Percentiles rank a stretch among this genome's conserved stretches.
Evolutionary conservation across 495 filamentous ascomycete genomes (phyloP).

Genomic region (Tetracladium marchalianum): DNA sequence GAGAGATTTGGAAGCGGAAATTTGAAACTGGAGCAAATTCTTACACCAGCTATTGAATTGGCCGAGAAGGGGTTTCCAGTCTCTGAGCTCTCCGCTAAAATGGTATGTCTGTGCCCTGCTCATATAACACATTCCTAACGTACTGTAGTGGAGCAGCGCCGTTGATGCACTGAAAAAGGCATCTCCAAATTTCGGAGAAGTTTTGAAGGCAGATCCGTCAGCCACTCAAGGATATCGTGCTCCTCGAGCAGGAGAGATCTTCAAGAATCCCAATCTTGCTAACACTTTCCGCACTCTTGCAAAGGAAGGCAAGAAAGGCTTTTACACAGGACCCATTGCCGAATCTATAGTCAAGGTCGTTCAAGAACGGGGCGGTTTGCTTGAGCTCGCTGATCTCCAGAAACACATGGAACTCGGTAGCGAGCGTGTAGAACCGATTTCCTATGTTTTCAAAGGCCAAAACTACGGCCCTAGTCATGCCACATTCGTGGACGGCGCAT

Average conservation of each 20-base stretch:
- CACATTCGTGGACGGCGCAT: constrained; percentile 29
- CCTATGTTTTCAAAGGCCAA: constrained; percentile 64
- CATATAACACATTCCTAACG: neutral
- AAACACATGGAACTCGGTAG: constrained; percentile 63
- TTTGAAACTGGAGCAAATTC: constrained; percentile 64
- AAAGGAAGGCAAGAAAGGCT: constrained; percentile 74
- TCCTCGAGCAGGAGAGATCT: constrained; percentile 75
- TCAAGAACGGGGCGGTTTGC: constrained; percentile 62
- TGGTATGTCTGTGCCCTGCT: constrained; percentile 40
- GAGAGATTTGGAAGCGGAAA: constrained; percentile 87
- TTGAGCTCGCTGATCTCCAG: constrained; percentile 71
- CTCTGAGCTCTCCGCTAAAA: constrained; percentile 61
- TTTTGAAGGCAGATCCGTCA: constrained; percentile 64
- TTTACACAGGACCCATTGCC: constrained; percentile 80
- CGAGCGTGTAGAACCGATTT: constrained; percentile 75
- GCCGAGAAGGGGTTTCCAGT: constrained; percentile 88
- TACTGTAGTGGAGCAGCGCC: constrained; percentile 51
- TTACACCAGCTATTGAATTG: constrained; percentile 75
- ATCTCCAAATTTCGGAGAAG: constrained; percentile 75
- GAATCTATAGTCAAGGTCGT: constrained; percentile 70
- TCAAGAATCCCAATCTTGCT: constrained; percentile 76
- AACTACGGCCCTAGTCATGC: constrained; percentile 37
- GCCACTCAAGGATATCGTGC: constrained; percentile 54
- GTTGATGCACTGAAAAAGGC: constrained; percentile 53
- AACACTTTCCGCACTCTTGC: constrained; percentile 74